Evolutionary conservation across 2,329 filamentous ascomycete species (phyloP).

Genomic region (Epichloe typhina): DNA sequence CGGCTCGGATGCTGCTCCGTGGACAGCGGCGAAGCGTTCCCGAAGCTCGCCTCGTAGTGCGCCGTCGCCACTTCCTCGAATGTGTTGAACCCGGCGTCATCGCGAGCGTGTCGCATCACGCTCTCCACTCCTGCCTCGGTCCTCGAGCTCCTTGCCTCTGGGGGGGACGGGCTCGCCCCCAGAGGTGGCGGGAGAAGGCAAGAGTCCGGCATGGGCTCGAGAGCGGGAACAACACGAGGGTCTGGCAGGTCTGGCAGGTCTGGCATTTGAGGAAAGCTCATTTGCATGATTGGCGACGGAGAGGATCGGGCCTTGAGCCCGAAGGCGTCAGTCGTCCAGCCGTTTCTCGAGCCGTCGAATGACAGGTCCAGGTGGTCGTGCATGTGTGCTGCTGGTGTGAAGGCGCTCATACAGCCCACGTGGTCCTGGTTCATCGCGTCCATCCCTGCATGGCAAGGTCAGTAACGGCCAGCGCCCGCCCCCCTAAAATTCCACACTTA

Average conservation of each 20-base stretch:
- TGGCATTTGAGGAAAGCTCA: slow-evolving; percentile 3
- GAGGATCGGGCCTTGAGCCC: slow-evolving; percentile 6
- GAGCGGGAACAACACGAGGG: background rate
- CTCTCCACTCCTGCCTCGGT: slow-evolving; percentile 12
- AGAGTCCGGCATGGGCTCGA: background rate
- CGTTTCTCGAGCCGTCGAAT: slow-evolving; percentile 8
- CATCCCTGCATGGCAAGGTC: background rate
- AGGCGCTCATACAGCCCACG: slow-evolving; percentile 5
- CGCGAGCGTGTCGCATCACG: slow-evolving; percentile 12
- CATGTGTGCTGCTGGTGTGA: slow-evolving; percentile 5
- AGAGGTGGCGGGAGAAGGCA: background rate
- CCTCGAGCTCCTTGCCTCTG: background rate
- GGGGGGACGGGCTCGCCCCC: background rate
- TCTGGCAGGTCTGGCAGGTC: background rate
- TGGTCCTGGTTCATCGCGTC: slow-evolving; percentile 8
- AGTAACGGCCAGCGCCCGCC: background rate
- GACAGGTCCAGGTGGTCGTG: slow-evolving; percentile 11
- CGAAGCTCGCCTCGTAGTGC: slow-evolving; percentile 13
- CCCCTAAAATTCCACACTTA: background rate
- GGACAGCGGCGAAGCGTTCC: slow-evolving; percentile 10
- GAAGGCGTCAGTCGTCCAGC: slow-evolving; percentile 10
- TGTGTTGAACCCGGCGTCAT: slow-evolving; percentile 12
- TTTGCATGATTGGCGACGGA: slow-evolving; percentile 1
- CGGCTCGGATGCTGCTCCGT: slow-evolving; percentile 16
- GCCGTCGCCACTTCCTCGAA: slow-evolving; percentile 15